Evolutionary conservation across 2,329 filamentous ascomycete genomes (phyloP).

Genomic region (Fusarium sp.): DNA sequence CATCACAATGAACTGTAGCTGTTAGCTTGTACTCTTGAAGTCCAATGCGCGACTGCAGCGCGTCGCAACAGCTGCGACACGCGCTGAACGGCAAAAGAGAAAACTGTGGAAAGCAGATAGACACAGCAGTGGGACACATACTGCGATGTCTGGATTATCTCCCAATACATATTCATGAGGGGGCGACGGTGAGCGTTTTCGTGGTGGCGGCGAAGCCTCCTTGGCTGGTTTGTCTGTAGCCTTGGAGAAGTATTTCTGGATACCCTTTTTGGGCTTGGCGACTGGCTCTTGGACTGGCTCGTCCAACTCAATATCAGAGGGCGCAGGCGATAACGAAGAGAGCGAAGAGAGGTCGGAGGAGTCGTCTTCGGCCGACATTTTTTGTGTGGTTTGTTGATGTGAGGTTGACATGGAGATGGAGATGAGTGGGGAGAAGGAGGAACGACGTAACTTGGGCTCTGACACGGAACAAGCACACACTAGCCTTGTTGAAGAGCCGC

Average conservation of each 20-base stretch:
- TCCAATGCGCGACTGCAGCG: slow-evolving; percentile 61
- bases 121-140: slow-evolving; percentile 62
- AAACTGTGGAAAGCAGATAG: slow-evolving; percentile 21
- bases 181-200: slow-evolving; percentile 86
- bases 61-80: slow-evolving; percentile 56
- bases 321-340: slow-evolving; percentile 58
- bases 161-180: slow-evolving; percentile 89
- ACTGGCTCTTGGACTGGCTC: slow-evolving; percentile 50
- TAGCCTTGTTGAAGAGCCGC: slow-evolving; percentile 45
- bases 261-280: slow-evolving; percentile 64
- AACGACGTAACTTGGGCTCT: slow-evolving; percentile 45
- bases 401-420: slow-evolving; percentile 40
- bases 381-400: slow-evolving; percentile 44
- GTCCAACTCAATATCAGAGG: slow-evolving; percentile 61
- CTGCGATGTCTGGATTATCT: slow-evolving; percentile 91
- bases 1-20: slow-evolving; percentile 91
- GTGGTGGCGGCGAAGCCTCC: slow-evolving; percentile 71
- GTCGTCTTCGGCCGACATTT: slow-evolving; percentile 69
- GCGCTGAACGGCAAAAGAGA: slow-evolving; percentile 46
- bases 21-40: slow-evolving; percentile 48
- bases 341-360: slow-evolving; percentile 71
- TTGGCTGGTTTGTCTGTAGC: slow-evolving; percentile 61
- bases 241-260: slow-evolving; percentile 75
- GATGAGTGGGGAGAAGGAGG: slow-evolving; percentile 47
- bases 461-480: slow-evolving; percentile 45